phyloP scores from a whole-genome alignment of 192 early-diverging fungal genomes.

The Allomyces javanicus region DNA sequence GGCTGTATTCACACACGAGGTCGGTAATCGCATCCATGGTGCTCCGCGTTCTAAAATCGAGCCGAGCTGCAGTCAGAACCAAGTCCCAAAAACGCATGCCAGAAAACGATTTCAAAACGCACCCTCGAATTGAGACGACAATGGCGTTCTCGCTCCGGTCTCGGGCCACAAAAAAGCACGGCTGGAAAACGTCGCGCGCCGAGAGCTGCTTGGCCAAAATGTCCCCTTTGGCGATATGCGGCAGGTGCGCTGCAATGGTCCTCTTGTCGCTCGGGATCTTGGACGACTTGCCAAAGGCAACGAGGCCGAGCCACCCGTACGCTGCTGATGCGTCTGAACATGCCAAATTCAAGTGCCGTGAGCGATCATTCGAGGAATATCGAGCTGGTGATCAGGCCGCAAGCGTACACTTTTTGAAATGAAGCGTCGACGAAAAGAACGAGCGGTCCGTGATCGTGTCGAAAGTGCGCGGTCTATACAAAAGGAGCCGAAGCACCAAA shows the following conservation, averaged over 20 bases:
- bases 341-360: not conserved
- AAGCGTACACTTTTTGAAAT: not conserved
- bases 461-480: no score
- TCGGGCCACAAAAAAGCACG: slow-evolving; percentile 46
- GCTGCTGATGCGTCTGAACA: not conserved
- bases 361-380: not conserved
- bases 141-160: slow-evolving; percentile 41
- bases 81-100: no score
- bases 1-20: slow-evolving; percentile 53
- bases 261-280: slow-evolving; percentile 36
- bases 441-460: no score
- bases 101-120: slow-evolving; percentile 12
- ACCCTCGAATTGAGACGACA: slow-evolving; percentile 45
- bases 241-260: slow-evolving; percentile 38
- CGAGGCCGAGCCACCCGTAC: slow-evolving; percentile 44
- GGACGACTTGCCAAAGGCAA: slow-evolving; percentile 43
- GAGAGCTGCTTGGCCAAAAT: slow-evolving; percentile 47
- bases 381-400: no score
- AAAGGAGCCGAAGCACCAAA: no score
- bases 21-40: slow-evolving; percentile 52
- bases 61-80: no score
- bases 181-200: slow-evolving; percentile 39
- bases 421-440: not conserved
- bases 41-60: no score
- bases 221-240: slow-evolving; percentile 31